Base-by-base conservation (phyloP, 2,329 filamentous ascomycete genomes). In the Seiridium unicorne region DNA sequence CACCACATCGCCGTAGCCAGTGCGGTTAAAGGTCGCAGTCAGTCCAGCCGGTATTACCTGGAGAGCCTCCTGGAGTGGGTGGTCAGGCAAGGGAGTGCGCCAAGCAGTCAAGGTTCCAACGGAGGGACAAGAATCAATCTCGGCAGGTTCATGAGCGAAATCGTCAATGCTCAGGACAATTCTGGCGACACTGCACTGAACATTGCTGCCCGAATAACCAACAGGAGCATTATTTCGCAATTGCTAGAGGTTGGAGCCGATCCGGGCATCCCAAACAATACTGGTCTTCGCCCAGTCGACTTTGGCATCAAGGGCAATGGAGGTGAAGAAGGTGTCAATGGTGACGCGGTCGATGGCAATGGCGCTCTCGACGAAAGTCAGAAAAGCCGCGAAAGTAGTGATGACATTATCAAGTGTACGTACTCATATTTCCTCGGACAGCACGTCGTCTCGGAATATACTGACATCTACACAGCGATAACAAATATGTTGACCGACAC, bases 1-100 rank as follows among this genome's bases (percentile, higher is more conserved):
- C 95, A 99, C 71, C 95, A 99, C 71, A 98, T 99, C 68, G 93
- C 95, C 4, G 88, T 98, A 40, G 96, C 95, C 13, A 97, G 93
- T 63, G 95, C 93, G 5, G 95, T 98, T 68, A 97, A 97, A 72
- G 94, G 94, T 5, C 88, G 95, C 54, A 93, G 92, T 60, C 88
- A 92, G 47, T 94, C 95, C 31, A 96, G 93, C 72, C 91, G 94
- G 65, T 97, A 98, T 73, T 99, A 99, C 69, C 85, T 99, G 2
- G 95, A 99, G 76, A 94, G 92, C 35, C 82, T 99, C 9, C 81
- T 99, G 0, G 94, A 97, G 71, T 98, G 96, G 80, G 90, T 98
- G 10, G 93, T 98, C 2, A 88, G 93, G 42, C 92, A 96, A 72
- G 90, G 90, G 4, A 89, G 88, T 60, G 82, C 81, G 4, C 81